A percentile compares a stretch with the other conserved stretches of the same genome.
These are phyloP conservation scores for Boletus rex-veris DNA, from an alignment of 768 basidiomycete species.

Conservation along the genomic window DNA sequence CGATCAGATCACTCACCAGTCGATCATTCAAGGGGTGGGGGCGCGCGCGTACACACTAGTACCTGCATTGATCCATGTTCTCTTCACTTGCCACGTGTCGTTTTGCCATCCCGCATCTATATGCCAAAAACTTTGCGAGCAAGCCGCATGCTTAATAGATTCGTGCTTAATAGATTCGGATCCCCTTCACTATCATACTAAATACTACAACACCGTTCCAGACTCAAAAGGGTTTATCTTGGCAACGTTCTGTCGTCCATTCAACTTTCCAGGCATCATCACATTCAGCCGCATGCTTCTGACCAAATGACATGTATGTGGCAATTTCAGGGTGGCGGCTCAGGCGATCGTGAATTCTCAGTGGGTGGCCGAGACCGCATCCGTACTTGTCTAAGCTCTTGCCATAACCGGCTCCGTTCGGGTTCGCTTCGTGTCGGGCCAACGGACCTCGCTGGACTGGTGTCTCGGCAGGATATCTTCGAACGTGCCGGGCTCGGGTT, in stretches of 20 bases:
- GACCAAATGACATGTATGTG: slow-evolving; percentile 12
- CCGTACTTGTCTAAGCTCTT: slow-evolving; percentile 50
- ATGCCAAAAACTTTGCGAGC: slow-evolving; percentile 11
- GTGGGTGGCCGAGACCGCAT: slow-evolving; percentile 46
- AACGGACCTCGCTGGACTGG: slow-evolving; percentile 28
- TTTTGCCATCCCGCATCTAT: neutral
- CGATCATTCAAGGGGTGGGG: slow-evolving; percentile 9
- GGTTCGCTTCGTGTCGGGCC: slow-evolving; percentile 34
- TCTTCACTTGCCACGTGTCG: slow-evolving; percentile 15
- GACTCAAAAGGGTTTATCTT: slow-evolving; percentile 1
- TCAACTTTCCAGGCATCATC: slow-evolving; percentile 5
- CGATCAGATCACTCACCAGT: slow-evolving; percentile 20
- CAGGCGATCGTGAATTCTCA: slow-evolving; percentile 38
- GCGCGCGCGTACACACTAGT: slow-evolving; percentile 12
- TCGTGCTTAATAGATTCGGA: slow-evolving; percentile 11
- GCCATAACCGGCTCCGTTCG: slow-evolving; percentile 49
- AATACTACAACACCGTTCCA: slow-evolving; percentile 9
- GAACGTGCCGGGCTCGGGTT: slow-evolving; percentile 39
- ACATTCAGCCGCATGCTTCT: slow-evolving; percentile 12
- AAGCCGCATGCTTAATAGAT: slow-evolving; percentile 4
- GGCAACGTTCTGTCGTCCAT: slow-evolving; percentile 9
- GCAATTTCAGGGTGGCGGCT: slow-evolving; percentile 34
- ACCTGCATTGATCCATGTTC: slow-evolving; percentile 23
- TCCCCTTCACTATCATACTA: slow-evolving; percentile 12
- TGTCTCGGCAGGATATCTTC: slow-evolving; percentile 25